A percentile compares a stretch with the other conserved stretches of the same genome.
Evolutionary conservation across 768 basidiomycete genomes (phyloP).

Genomic region (Mycena sanguinolenta): DNA sequence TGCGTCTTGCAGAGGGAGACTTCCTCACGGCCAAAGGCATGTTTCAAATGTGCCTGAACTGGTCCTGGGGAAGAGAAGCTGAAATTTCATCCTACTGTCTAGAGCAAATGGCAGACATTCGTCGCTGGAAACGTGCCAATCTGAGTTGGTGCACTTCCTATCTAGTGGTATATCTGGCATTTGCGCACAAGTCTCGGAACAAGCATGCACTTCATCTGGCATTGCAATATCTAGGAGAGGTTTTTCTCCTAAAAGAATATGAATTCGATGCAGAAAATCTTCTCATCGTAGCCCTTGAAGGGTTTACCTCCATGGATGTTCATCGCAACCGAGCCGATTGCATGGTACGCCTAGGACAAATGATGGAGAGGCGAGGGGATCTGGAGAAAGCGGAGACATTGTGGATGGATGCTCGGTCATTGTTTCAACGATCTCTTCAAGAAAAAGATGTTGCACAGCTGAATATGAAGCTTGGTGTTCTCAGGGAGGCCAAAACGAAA

Average conservation of each 20-base stretch:
- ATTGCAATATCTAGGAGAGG: neutral
- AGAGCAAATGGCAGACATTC: neutral
- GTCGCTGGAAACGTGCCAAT: neutral
- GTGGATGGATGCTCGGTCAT: neutral
- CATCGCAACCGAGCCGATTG: neutral
- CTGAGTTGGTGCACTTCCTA: neutral
- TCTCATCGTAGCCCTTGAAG: neutral
- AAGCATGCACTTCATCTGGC: neutral
- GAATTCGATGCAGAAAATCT: neutral
- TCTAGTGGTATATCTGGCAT: neutral
- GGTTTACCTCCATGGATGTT: slow-evolving; percentile 1
- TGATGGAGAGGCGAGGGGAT: neutral
- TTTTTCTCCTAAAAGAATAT: neutral
- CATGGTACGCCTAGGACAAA: neutral
- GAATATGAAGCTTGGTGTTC: neutral
- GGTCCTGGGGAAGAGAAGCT: neutral
- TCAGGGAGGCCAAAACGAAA: too few species aligned
- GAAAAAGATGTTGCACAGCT: neutral
- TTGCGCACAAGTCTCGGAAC: neutral
- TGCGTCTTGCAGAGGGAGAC: neutral
- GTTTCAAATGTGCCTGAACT: neutral
- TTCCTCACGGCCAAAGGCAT: neutral
- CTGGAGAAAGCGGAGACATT: neutral
- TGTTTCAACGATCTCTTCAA: neutral
- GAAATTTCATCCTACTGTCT: neutral